phyloP scores from a whole-genome alignment of 1,139 yeast species.

The Debaryomyces udenii region DNA sequence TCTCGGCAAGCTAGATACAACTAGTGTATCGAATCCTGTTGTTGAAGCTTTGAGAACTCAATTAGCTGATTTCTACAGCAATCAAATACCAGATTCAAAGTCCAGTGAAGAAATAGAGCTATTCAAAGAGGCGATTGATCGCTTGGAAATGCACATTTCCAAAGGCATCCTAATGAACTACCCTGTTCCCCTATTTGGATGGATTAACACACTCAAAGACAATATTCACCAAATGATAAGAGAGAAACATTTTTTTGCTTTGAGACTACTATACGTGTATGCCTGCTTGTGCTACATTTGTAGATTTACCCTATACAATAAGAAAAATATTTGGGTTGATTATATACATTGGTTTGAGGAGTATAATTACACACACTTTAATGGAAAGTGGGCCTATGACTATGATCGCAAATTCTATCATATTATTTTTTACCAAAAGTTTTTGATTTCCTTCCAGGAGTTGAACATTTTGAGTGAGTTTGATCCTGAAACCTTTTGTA shows the following conservation, averaged over 20 bases:
- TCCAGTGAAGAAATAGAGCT: constrained; percentile 11
- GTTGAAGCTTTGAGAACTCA: constrained; percentile 15
- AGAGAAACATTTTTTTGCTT: constrained; percentile 24
- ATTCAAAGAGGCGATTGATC: constrained; percentile 14
- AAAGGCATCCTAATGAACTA: constrained; percentile 10
- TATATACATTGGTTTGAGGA: constrained; percentile 27
- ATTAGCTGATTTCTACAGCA: constrained; percentile 10
- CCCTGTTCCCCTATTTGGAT: constrained; percentile 32
- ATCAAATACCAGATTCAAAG: background rate
- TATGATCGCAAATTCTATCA: constrained; percentile 20
- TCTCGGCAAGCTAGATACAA: background rate
- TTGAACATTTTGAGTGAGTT: background rate
- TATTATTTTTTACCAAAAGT: constrained; percentile 8
- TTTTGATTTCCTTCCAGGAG: background rate
- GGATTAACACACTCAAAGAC: constrained; percentile 23
- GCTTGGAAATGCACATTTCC: constrained; percentile 14
- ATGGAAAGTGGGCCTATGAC: constrained; percentile 20
- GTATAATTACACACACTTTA: constrained; percentile 16
- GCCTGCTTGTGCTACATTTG: constrained; percentile 23
- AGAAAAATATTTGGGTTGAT: constrained; percentile 31
- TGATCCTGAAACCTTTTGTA: background rate
- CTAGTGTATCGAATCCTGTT: constrained; percentile 14
- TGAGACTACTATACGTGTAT: constrained; percentile 29
- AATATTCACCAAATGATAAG: constrained; percentile 21
- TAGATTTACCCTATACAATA: constrained; percentile 23